Percentiles rank a stretch among this genome's conserved stretches.
These are phyloP conservation scores for Sicyos edulis DNA, from an alignment of 306 rosid species.

Conservation along the genomic window DNA sequence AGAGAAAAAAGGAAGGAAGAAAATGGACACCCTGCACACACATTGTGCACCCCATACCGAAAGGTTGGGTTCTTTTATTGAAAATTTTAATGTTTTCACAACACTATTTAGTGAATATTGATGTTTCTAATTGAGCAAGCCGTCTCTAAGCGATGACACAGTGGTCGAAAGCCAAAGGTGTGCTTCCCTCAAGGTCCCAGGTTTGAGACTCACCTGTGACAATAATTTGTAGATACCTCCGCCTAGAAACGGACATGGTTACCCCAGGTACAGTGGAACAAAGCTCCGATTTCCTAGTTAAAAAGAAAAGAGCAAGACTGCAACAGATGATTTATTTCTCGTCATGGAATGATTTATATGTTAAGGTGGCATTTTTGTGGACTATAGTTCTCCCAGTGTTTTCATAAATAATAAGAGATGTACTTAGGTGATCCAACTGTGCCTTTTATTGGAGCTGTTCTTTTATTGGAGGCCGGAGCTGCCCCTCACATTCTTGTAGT, in stretches of 20 bases:
- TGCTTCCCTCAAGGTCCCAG: no score
- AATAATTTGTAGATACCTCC: no score
- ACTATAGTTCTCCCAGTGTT: background rate
- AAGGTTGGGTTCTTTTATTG: background rate
- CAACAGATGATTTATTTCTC: background rate
- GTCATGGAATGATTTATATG: background rate
- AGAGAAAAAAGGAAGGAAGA: background rate
- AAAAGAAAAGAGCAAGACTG: no score
- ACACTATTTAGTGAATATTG: background rate
- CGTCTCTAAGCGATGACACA: no score
- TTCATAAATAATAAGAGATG: background rate
- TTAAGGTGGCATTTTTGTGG: background rate
- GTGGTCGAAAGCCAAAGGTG: no score
- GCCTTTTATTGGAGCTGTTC: no score
- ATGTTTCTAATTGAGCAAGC: constrained; percentile 1
- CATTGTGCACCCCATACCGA: background rate
- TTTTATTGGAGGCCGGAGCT: constrained; percentile 1
- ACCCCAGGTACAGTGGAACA: no score
- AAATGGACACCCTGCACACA: background rate
- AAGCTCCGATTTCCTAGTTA: no score
- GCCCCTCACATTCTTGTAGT: background rate
- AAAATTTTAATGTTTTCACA: background rate
- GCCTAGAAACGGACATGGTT: no score
- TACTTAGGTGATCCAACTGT: no score
- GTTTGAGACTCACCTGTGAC: no score